Conservation (phyloP, 495 filamentous ascomycete genomes). For the Aspergillus sclerotioniger region DNA sequence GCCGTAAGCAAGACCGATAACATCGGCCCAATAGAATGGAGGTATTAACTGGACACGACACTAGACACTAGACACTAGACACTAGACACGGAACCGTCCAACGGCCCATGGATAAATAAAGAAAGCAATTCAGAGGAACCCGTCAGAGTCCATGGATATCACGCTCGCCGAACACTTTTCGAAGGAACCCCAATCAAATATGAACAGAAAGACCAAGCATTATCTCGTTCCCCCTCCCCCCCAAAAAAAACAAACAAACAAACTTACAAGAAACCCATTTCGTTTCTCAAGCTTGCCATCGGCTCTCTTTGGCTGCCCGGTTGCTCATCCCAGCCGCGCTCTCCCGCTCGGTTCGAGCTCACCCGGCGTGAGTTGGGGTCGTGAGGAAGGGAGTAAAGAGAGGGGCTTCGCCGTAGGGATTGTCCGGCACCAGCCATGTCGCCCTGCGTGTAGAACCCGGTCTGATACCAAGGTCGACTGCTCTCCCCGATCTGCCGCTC, state of each 20-base stretch:
- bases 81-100: neutral
- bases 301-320: conserved; percentile 9
- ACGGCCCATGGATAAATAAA: neutral
- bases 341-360: conserved; percentile 13
- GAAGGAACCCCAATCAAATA: neutral
- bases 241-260: no score
- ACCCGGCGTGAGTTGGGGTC: conserved; percentile 11
- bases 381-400: conserved; percentile 14
- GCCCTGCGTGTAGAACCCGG: conserved; percentile 10
- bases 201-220: conserved; percentile 5
- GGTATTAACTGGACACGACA: neutral
- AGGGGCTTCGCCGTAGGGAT: conserved; percentile 18
- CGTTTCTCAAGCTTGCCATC: conserved; percentile 14
- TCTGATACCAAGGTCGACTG: conserved; percentile 12
- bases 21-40: neutral
- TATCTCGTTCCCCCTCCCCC: neutral
- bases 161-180: conserved; percentile 9
- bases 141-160: conserved; percentile 9
- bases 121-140: neutral
- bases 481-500: neutral
- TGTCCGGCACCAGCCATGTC: neutral
- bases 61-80: neutral
- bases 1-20: neutral
- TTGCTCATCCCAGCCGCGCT: conserved; percentile 7
- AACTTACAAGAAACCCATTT: conserved; percentile 13